Conservation (phyloP, 805 yeast genomes). For the Barnettozyma pratensis region DNA sequence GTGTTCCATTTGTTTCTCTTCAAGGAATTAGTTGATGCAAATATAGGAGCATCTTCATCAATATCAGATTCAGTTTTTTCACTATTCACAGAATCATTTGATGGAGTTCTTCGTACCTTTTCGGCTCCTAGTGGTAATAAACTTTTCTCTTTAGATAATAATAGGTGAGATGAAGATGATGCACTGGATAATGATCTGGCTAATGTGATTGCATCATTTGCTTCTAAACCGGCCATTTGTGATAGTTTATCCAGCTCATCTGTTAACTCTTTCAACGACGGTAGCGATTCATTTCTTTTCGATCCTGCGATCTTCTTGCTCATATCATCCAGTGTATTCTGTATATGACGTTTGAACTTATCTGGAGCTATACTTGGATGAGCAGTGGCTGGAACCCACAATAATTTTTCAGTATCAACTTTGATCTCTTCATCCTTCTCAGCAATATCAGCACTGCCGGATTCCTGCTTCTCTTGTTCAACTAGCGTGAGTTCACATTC, state of each 20-base stretch:
- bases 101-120: not conserved
- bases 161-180: conserved; percentile 43
- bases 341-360: conserved; percentile 65
- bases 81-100: not conserved
- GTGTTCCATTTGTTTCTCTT: conserved; percentile 48
- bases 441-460: not conserved
- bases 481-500: conserved; percentile 9
- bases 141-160: conserved; percentile 9
- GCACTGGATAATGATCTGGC: conserved; percentile 76
- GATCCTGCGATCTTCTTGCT: conserved; percentile 11
- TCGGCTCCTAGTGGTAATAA: not conserved
- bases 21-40: conserved; percentile 26
- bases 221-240: conserved; percentile 70
- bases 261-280: conserved; percentile 68
- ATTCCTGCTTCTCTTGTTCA: conserved; percentile 3
- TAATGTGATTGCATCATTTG: conserved; percentile 75
- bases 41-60: conserved; percentile 24
- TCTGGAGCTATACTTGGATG: conserved; percentile 97
- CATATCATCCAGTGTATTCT: conserved; percentile 31
- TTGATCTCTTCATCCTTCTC: conserved; percentile 11
- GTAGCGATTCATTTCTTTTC: conserved; percentile 31
- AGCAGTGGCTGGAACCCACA: conserved; percentile 95
- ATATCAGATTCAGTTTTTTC: conserved; percentile 5
- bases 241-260: conserved; percentile 70
- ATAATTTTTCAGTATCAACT: conserved; percentile 41